A percentile compares a stretch with the other conserved stretches of the same genome.
These are phyloP conservation scores for Fusarium coicis DNA, from an alignment of 2,329 filamentous ascomycete species.

Conservation along the genomic window DNA sequence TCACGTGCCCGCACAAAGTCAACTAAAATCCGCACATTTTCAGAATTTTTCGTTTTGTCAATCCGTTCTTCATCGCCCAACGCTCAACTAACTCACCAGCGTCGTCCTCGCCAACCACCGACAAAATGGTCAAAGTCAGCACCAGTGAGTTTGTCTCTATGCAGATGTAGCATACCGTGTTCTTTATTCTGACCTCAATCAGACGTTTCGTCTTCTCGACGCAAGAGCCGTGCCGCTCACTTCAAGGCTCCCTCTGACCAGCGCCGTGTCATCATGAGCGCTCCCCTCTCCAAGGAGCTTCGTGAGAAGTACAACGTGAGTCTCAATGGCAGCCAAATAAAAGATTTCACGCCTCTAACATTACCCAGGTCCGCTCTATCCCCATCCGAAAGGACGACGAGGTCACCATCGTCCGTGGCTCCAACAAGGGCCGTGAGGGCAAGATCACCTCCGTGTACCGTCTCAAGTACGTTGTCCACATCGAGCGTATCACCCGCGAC, in stretches of 20 bases:
- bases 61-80: conserved; percentile 45
- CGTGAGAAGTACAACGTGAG: conserved; percentile 98
- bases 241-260: conserved; percentile 94
- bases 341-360: conserved; percentile 2
- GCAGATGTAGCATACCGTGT: neutral
- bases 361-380: conserved; percentile 83
- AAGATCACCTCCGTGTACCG: conserved; percentile 98
- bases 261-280: conserved; percentile 97
- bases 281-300: conserved; percentile 94
- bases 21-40: conserved; percentile 45
- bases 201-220: conserved; percentile 82
- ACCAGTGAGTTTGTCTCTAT: conserved; percentile 56
- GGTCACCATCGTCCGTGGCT: conserved; percentile 90
- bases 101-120: conserved; percentile 45
- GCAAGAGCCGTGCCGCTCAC: conserved; percentile 99
- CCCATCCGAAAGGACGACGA: conserved; percentile 98
- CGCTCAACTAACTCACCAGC: conserved; percentile 44
- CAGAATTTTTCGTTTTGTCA: conserved; percentile 25
- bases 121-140: conserved; percentile 79
- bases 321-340: neutral
- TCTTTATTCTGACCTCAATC: conserved; percentile 2
- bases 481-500: conserved; percentile 96
- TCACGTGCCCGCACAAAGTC: conserved; percentile 49
- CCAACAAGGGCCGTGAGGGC: conserved; percentile 98
- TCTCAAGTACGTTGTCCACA: conserved; percentile 96